Evolutionary conservation across 805 yeast species (phyloP).

Genomic region (Jamesozyma rosinii): DNA sequence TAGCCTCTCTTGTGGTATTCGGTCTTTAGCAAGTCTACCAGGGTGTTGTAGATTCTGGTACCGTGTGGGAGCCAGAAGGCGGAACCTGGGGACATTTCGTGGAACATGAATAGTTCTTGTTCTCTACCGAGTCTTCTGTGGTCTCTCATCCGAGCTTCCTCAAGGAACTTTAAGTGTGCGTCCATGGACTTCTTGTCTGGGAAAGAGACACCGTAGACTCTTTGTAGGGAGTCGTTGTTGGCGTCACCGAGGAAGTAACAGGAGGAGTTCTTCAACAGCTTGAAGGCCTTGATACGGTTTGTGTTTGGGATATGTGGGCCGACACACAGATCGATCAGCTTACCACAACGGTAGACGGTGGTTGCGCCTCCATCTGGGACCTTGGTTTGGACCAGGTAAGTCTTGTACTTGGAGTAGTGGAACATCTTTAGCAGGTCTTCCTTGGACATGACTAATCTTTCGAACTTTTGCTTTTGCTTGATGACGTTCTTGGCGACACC

Average conservation of each 20-base stretch:
- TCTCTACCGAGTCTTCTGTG: slow-evolving; percentile 95
- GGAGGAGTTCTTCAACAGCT: slow-evolving; percentile 88
- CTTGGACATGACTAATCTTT: slow-evolving; percentile 84
- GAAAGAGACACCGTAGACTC: slow-evolving; percentile 96
- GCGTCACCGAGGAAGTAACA: slow-evolving; percentile 94
- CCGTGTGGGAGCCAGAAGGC: slow-evolving; percentile 99
- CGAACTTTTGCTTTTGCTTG: slow-evolving; percentile 91
- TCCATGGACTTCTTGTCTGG: slow-evolving; percentile 96
- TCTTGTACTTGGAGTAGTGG: slow-evolving; percentile 90
- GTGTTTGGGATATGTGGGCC: slow-evolving; percentile 99
- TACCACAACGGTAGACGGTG: slow-evolving; percentile 96
- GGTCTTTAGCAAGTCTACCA: slow-evolving; percentile 66
- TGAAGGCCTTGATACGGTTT: slow-evolving; percentile 89
- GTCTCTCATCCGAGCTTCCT: slow-evolving; percentile 92
- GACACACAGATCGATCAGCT: slow-evolving; percentile 89
- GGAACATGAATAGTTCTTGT: slow-evolving; percentile 90
- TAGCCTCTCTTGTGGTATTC: slow-evolving; percentile 92
- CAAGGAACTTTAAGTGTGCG: slow-evolving; percentile 86
- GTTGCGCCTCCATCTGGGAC: slow-evolving; percentile 93
- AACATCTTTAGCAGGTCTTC: slow-evolving; percentile 90
- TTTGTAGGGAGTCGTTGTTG: slow-evolving; percentile 87
- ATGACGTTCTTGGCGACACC: slow-evolving; percentile 80
- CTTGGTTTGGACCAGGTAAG: slow-evolving; percentile 73
- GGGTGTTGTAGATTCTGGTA: slow-evolving; percentile 87
- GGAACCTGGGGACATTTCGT: slow-evolving; percentile 96